Evolutionary conservation across 768 basidiomycete genomes (phyloP), one percentile per base, ranked within the genome.

Genomic region (Psilocybe cyanescens): DNA sequence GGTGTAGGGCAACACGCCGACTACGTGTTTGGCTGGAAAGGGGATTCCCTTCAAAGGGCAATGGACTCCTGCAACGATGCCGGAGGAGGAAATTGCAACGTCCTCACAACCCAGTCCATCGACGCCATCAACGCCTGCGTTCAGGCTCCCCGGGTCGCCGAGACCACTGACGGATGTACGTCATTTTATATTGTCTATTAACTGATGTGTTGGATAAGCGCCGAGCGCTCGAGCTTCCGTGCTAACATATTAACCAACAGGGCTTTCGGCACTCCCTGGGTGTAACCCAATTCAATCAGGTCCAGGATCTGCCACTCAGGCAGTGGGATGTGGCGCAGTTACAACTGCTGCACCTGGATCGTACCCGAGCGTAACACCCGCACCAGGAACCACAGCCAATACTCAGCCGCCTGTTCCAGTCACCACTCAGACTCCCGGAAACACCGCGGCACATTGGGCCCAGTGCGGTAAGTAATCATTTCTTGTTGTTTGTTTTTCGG

Each of bases 1-100:
- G 68, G 68, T 11, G 65, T 59, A n/a, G 68, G 66, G 12, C 68
- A 69, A 46, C 68, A 69, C 58, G 68, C 68, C 9, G 68, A 69
- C 60, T 69, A 69, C 56, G 60, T 67, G 6, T 69, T 69, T 53
- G 68, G 66, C 12, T 69, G 68, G 68, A 56, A 69, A 52, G 66
- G 63, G 19, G 66, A 67, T 44, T 63, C 68, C 37, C 66, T 69
- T 33, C 60, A 65, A 28, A 47, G 56, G n/a, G 68, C 68, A 5
- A 69, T 69, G 64, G 64, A 69, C 56, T 57, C 53, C 12, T 67
- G 68, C 62, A 67, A 60, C 4, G 61, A 65, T 49, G 60, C 60
- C 6, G 63, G 60, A 31, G 68, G 68, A 28, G 60, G 61, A 44
- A 59, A 52, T 37, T 69, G 68, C 59, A 61, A 61, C n/a, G 60